Conservation (phyloP, 2,329 filamentous ascomycete genomes). For the Teratosphaeria viscida region DNA sequence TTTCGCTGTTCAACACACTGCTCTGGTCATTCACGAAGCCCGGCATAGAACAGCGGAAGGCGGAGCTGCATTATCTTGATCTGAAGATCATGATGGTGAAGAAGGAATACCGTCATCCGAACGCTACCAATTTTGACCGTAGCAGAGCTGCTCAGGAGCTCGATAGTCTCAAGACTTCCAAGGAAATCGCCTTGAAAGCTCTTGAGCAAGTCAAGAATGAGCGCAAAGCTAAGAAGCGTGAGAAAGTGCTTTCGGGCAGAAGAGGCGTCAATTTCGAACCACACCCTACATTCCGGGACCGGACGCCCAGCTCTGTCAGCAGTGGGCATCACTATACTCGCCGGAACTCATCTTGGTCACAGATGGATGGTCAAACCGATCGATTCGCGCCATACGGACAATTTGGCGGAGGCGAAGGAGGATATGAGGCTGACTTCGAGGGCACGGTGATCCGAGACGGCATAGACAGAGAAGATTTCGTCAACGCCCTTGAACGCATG, state of each 20-base stretch:
- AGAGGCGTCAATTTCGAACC: background rate
- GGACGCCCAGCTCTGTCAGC: background rate
- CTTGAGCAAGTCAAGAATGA: too few relatives aligned
- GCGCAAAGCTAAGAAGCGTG: too few relatives aligned
- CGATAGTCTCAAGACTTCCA: too few relatives aligned
- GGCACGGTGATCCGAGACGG: background rate
- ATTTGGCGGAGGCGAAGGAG: background rate
- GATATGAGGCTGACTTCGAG: background rate
- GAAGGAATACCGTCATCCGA: background rate
- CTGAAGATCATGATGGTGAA: background rate
- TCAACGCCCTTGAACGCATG: background rate
- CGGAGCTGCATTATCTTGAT: background rate
- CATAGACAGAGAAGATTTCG: background rate
- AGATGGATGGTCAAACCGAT: background rate
- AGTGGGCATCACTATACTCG: background rate
- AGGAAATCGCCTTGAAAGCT: too few relatives aligned
- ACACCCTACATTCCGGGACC: background rate
- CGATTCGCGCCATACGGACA: background rate
- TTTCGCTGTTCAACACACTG: background rate
- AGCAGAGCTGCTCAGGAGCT: too few relatives aligned
- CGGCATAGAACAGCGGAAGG: background rate
- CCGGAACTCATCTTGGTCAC: background rate
- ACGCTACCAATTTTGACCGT: background rate
- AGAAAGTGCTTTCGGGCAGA: too few relatives aligned
- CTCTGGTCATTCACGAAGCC: background rate